Evolutionary conservation across 1,139 yeast genomes (phyloP).

Genomic region (Protomyces pachydermus): DNA sequence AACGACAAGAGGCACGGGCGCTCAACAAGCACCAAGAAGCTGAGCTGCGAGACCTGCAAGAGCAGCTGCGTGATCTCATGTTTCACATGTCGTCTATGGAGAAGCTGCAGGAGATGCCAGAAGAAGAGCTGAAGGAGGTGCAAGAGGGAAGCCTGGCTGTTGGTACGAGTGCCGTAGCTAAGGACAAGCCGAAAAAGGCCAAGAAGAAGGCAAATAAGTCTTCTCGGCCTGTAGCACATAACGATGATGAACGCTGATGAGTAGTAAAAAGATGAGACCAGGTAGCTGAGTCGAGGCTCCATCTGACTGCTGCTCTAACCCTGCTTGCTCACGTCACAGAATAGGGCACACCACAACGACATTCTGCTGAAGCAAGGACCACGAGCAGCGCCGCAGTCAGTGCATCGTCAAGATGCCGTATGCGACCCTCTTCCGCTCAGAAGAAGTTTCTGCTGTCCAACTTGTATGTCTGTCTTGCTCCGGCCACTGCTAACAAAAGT

Average conservation of each 20-base stretch:
- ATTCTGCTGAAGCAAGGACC: no score
- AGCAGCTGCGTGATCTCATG: conserved; percentile 47
- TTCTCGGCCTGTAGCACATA: not conserved
- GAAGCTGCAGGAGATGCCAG: not conserved
- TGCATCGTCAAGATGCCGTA: conserved; percentile 12
- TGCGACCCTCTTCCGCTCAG: conserved; percentile 33
- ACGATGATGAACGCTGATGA: not conserved
- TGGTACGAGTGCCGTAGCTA: not conserved
- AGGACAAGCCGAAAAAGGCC: not conserved
- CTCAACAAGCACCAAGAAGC: conserved; percentile 44
- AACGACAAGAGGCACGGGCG: conserved; percentile 29
- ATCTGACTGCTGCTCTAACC: not conserved
- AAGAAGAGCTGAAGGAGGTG: not conserved
- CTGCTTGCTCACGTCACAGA: not conserved
- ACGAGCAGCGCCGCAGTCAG: no score
- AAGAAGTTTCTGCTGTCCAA: conserved; percentile 11
- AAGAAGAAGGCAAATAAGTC: not conserved
- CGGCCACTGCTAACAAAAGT: conserved; percentile 41
- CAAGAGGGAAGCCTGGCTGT: not conserved
- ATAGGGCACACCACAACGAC: no score
- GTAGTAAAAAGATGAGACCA: not conserved
- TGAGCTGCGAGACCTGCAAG: conserved; percentile 35
- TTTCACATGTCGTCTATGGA: conserved; percentile 4
- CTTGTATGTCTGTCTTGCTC: conserved; percentile 30
- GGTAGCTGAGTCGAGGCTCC: no score